These are phyloP conservation scores for Globisporangium irregulare DNA, from an alignment of 352 stramenopile genomes.

Conservation along the genomic window DNA sequence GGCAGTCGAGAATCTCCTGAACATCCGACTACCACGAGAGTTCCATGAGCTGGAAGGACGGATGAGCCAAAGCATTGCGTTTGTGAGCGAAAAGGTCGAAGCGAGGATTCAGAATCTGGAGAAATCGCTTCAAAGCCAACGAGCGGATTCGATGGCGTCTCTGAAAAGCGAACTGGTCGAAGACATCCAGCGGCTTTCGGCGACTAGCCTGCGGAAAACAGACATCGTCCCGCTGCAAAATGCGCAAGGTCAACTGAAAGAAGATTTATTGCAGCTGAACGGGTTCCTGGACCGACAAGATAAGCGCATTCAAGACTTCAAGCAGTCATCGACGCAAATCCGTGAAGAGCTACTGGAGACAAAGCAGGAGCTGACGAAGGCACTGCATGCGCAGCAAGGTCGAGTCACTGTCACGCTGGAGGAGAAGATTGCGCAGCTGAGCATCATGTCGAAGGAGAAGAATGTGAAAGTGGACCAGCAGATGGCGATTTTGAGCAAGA, in stretches of 20 bases:
- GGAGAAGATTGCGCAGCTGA: constrained; percentile 50
- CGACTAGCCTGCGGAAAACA: constrained; percentile 37
- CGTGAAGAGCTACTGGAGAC: constrained; percentile 55
- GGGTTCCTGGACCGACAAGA: constrained; percentile 59
- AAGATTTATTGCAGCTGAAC: constrained; percentile 58
- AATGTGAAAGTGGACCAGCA: constrained; percentile 51
- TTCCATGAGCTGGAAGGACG: constrained; percentile 74
- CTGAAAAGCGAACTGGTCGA: constrained; percentile 61
- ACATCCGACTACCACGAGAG: constrained; percentile 62
- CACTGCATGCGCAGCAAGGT: constrained; percentile 47
- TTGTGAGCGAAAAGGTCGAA: constrained; percentile 70
- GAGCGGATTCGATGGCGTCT: constrained; percentile 41
- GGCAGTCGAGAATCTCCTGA: constrained; percentile 60
- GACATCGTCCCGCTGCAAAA: constrained; percentile 56
- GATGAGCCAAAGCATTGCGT: constrained; percentile 47
- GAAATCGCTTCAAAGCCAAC: constrained; percentile 46
- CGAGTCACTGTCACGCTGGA: constrained; percentile 44
- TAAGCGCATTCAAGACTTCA: constrained; percentile 56
- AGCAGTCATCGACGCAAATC: constrained; percentile 37
- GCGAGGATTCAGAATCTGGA: constrained; percentile 55
- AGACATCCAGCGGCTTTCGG: constrained; percentile 55
- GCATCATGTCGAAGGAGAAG: constrained; percentile 40
- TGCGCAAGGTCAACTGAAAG: constrained; percentile 54
- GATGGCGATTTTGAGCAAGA: constrained; percentile 43
- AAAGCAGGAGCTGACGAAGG: constrained; percentile 53